Evolutionary conservation across 2,329 filamentous ascomycete species (phyloP).

Genomic region (Biscogniauxia mediterranea): DNA sequence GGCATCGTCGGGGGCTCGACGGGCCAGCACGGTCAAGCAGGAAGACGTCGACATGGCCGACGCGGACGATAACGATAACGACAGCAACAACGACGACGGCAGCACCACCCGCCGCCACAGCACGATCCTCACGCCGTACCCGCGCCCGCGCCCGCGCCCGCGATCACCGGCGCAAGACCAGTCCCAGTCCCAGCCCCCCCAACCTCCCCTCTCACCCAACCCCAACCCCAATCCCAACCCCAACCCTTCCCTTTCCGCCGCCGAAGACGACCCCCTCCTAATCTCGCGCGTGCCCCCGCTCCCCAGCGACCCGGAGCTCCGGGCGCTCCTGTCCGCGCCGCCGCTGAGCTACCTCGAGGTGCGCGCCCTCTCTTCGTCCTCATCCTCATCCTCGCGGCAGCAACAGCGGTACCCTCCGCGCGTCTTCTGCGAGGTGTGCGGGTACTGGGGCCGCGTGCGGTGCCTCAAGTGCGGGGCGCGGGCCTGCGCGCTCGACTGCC

Average conservation of each 20-base stretch:
- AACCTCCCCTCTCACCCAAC: conserved; percentile 28
- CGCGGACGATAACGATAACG: conserved; percentile 20
- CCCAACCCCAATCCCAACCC: no score
- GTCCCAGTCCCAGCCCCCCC: conserved; percentile 10
- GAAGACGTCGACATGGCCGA: conserved; percentile 43
- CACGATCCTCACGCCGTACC: conserved; percentile 20
- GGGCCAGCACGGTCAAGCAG: conserved; percentile 1
- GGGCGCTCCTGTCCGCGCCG: conserved; percentile 60
- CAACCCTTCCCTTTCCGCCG: conserved; percentile 31
- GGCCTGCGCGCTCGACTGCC: conserved; percentile 75
- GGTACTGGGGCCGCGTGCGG: conserved; percentile 75
- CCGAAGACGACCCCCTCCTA: conserved; percentile 56
- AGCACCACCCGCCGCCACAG: conserved; percentile 24
- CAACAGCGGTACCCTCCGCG: conserved; percentile 51
- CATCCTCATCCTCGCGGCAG: conserved; percentile 25
- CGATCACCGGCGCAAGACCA: neutral
- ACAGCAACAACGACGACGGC: neutral
- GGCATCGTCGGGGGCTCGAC: conserved; percentile 15
- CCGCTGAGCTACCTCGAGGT: conserved; percentile 69
- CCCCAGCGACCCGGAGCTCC: conserved; percentile 61
- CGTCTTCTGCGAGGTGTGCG: conserved; percentile 75
- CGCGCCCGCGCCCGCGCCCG: neutral
- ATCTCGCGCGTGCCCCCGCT: conserved; percentile 55
- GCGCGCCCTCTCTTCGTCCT: conserved; percentile 44
- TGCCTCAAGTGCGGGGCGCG: conserved; percentile 77